These are phyloP conservation scores for Sordariomycetes sp. DNA, from an alignment of 2,329 filamentous ascomycete genomes.

Conservation along the genomic window DNA sequence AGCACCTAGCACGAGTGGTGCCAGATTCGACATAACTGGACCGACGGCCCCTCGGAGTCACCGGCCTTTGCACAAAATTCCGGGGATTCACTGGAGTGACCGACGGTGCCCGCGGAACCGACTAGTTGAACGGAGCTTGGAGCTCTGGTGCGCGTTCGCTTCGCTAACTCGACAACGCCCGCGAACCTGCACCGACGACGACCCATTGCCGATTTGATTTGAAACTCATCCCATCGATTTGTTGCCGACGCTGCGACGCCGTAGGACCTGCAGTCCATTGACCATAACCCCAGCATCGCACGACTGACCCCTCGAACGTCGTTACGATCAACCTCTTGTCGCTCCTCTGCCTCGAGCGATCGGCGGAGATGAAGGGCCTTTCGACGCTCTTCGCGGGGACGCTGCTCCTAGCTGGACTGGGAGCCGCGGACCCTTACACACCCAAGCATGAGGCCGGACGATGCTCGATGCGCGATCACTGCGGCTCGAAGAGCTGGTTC, in stretches of 20 bases:
- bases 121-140: not conserved
- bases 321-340: not conserved
- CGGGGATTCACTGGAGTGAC: not conserved
- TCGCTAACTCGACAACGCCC: not conserved
- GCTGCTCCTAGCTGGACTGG: slow-evolving; percentile 2
- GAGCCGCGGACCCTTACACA: slow-evolving; percentile 19
- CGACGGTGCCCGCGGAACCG: not conserved
- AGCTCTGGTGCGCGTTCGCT: not conserved
- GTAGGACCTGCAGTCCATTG: not conserved
- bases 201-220: no score
- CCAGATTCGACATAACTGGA: not conserved
- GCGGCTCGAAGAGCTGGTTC: slow-evolving; percentile 83
- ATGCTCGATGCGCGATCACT: slow-evolving; percentile 83
- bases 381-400: slow-evolving; percentile 16
- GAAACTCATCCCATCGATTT: not conserved
- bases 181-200: no score
- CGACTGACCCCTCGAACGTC: not conserved
- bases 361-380: slow-evolving; percentile 1
- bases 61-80: not conserved
- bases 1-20: not conserved
- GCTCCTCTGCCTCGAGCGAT: not conserved
- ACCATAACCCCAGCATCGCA: not conserved
- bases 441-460: slow-evolving; percentile 72
- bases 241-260: not conserved
- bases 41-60: not conserved